Conservation (phyloP, 1,139 yeast species). For the Pneumocystis sp. region DNA sequence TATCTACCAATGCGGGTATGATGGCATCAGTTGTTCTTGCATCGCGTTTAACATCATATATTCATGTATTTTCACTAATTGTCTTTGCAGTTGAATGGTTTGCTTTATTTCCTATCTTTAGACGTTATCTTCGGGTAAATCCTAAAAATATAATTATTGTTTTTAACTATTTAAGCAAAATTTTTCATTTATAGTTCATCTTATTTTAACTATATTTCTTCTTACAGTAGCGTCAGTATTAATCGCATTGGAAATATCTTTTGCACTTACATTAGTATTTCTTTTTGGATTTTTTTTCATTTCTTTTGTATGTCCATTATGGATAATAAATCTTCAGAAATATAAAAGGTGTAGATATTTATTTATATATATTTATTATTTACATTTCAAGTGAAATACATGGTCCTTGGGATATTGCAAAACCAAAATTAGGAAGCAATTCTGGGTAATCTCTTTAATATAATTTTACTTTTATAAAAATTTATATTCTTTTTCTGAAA, state of each 20-base stretch:
- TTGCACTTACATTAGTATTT: conserved; percentile 30
- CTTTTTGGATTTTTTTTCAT: conserved; percentile 33
- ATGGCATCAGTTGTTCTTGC: conserved; percentile 84
- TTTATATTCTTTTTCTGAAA: not conserved
- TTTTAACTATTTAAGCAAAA: not conserved
- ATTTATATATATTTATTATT: not conserved
- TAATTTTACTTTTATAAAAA: not conserved
- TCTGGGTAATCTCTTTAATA: not conserved
- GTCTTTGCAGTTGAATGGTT: conserved; percentile 56
- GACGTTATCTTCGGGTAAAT: conserved; percentile 34
- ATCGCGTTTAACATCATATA: conserved; percentile 58
- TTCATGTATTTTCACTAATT: conserved; percentile 69
- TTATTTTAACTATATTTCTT: conserved; percentile 6
- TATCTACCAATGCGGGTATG: conserved; percentile 69
- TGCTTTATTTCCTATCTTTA: conserved; percentile 59
- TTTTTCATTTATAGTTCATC: conserved; percentile 5
- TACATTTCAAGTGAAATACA: conserved; percentile 40
- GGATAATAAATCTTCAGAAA: conserved; percentile 56
- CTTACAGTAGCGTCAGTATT: conserved; percentile 6
- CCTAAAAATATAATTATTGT: not conserved
- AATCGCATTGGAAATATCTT: conserved; percentile 6
- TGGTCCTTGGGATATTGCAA: conserved; percentile 92
- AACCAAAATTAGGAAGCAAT: conserved; percentile 31
- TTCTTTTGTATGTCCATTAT: conserved; percentile 48
- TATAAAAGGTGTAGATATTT: conserved; percentile 40